phyloP scores from a whole-genome alignment of 768 basidiomycete species.

The Termitomyces sp. region DNA sequence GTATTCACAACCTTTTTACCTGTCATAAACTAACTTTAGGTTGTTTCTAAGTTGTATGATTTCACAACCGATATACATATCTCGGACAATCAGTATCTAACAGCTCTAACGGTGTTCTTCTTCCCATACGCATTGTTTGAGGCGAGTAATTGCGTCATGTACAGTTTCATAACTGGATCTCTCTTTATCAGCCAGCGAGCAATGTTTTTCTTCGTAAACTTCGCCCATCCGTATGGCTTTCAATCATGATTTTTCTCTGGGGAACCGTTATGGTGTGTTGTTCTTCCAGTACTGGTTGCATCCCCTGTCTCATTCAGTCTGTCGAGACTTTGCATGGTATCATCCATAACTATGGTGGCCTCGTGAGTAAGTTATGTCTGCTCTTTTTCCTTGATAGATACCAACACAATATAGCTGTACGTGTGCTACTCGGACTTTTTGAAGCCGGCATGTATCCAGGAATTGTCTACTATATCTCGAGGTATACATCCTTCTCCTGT shows the following conservation, averaged over 20 bases:
- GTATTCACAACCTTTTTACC: neutral
- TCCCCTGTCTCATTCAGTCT: neutral
- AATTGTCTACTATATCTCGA: constrained; percentile 59
- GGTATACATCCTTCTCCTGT: constrained; percentile 26
- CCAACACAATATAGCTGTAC: constrained; percentile 35
- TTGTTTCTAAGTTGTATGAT: constrained; percentile 45
- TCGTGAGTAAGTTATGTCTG: constrained; percentile 42
- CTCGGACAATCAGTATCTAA: constrained; percentile 57
- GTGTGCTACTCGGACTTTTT: constrained; percentile 57
- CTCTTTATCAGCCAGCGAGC: constrained; percentile 46
- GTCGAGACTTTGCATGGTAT: constrained; percentile 59
- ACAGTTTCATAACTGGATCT: neutral
- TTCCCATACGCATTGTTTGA: constrained; percentile 70
- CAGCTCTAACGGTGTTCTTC: constrained; percentile 72
- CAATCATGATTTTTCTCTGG: constrained; percentile 43
- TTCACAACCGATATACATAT: constrained; percentile 54
- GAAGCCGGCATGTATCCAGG: constrained; percentile 59
- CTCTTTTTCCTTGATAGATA: neutral
- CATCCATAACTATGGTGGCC: constrained; percentile 52
- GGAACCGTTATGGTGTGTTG: constrained; percentile 40
- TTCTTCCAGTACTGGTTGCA: neutral
- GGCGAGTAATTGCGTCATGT: constrained; percentile 29
- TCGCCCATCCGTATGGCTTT: constrained; percentile 65
- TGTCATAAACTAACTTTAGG: neutral
- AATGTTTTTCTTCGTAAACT: constrained; percentile 56